These are phyloP conservation scores for Ganoderma leucocontextum DNA, from an alignment of 1,284 basidiomycete genomes.

Conservation along the genomic window DNA sequence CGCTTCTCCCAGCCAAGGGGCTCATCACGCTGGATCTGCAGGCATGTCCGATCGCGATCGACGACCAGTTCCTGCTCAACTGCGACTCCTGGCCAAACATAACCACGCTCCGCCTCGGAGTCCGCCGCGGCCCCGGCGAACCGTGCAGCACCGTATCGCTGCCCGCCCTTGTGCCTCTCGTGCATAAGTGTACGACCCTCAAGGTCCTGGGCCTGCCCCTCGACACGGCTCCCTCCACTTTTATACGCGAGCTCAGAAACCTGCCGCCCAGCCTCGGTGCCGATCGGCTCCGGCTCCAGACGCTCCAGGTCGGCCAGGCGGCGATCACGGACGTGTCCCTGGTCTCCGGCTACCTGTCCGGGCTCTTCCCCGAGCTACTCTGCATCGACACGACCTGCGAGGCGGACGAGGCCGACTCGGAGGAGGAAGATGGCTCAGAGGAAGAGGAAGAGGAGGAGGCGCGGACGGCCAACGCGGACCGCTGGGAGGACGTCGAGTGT, in stretches of 20 bases:
- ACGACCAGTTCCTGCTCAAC: background rate
- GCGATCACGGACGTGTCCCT: background rate
- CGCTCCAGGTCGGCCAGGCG: background rate
- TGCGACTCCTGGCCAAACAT: background rate
- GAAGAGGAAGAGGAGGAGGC: background rate
- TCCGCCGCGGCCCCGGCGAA: background rate
- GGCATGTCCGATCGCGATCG: background rate
- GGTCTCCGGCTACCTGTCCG: slow-evolving; percentile 6
- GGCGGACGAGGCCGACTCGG: background rate
- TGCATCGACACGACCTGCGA: background rate
- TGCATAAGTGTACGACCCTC: background rate
- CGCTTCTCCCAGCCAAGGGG: background rate
- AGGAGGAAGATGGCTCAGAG: background rate
- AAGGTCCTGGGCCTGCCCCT: background rate
- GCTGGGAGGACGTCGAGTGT: background rate
- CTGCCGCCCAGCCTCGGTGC: background rate
- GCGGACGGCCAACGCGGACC: background rate
- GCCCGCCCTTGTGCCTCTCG: background rate
- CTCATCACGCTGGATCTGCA: background rate
- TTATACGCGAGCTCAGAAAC: background rate
- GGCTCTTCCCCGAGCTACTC: background rate
- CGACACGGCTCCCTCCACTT: background rate
- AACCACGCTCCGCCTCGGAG: background rate
- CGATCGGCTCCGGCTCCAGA: background rate
- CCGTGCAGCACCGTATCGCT: background rate